Base-by-base conservation (phyloP, 305 asterid species). In the Fraxinus greggii region DNA sequence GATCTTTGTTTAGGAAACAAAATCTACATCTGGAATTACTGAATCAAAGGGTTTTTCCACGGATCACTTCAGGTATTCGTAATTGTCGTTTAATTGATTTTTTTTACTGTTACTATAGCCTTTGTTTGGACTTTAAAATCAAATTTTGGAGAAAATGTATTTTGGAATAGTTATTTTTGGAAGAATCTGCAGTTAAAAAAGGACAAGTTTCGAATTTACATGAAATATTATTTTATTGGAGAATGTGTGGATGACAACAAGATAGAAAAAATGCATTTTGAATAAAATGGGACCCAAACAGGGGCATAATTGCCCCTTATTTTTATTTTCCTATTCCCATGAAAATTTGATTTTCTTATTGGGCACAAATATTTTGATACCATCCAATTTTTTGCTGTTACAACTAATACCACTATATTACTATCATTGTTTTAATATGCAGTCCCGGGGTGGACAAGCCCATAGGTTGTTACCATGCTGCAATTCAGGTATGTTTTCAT, bases 381-480 rank as follows among this genome's bases (percentile, higher is more conserved):
- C 65, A 29, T 29, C 61, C 67, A 19, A 23, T 35, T 72, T 69
- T 13, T 29, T 69, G 8, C 75, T 31, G 75, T 61, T 38, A 32
- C 74, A 36, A 51, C 56, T 61, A 63, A 29, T 26, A 28, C 33
- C 2, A 26, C 33, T 59, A 28, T 63, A 45, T 61, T 29, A 4
- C 3, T 40, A 17, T 78, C 40, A 63, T 79, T 80, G 33, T 19
- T 31, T 80, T 74, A n/a, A 56, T 7, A 12, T 88, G 85, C 87
- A 90, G 97, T 85, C 69, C 87, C 59, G 94, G 87, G 54, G 86
- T 65, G 84, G 98, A 93, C 79, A 92, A 92, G 84, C 87, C 97
- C 9, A 89, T 95, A 42, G 95, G 99, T 69, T 93, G 92, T 84
- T 93, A 93, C 89, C 95, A 90, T 86, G 90, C 94, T 1, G 92